phyloP scores from a whole-genome alignment of 768 basidiomycete species.

The Lactarius quietus region DNA sequence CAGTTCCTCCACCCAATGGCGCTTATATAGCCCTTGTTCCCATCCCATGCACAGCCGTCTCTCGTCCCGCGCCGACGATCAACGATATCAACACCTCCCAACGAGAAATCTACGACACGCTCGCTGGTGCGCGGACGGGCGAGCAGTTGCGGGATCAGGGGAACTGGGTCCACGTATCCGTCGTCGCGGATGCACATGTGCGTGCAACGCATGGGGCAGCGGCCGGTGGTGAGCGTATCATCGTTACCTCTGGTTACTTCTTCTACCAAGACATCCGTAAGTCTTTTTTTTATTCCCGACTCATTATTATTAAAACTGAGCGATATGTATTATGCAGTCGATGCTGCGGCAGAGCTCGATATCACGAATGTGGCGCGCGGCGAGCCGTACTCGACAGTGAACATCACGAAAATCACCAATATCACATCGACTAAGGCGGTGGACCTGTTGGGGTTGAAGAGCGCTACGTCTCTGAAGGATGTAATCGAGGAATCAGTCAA shows the following conservation, averaged over 20 bases:
- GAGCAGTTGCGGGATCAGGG: not conserved
- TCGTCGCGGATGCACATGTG: conserved; percentile 15
- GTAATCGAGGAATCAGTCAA: conserved; percentile 6
- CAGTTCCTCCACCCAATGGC: not conserved
- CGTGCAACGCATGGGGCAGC: conserved; percentile 1
- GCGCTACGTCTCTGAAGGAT: conserved; percentile 3
- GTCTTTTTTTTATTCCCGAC: not conserved
- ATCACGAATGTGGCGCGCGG: conserved; percentile 11
- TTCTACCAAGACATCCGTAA: conserved; percentile 16
- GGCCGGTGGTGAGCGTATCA: conserved; percentile 16
- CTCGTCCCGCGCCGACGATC: conserved; percentile 25
- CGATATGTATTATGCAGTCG: too few relatives aligned
- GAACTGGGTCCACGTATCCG: conserved; percentile 10
- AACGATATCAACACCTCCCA: conserved; percentile 21
- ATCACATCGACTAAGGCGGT: conserved; percentile 8
- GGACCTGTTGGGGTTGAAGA: conserved; percentile 10
- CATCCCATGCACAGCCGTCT: conserved; percentile 29
- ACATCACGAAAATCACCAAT: not conserved
- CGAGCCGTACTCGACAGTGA: conserved; percentile 12
- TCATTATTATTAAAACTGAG: not conserved
- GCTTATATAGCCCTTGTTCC: not conserved
- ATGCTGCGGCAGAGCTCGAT: conserved; percentile 12
- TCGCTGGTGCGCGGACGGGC: conserved; percentile 4
- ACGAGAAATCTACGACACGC: conserved; percentile 16
- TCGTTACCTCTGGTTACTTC: conserved; percentile 11